Evolutionary conservation across 441 rosid species (phyloP).

Genomic region (Gossypium trilobum): DNA sequence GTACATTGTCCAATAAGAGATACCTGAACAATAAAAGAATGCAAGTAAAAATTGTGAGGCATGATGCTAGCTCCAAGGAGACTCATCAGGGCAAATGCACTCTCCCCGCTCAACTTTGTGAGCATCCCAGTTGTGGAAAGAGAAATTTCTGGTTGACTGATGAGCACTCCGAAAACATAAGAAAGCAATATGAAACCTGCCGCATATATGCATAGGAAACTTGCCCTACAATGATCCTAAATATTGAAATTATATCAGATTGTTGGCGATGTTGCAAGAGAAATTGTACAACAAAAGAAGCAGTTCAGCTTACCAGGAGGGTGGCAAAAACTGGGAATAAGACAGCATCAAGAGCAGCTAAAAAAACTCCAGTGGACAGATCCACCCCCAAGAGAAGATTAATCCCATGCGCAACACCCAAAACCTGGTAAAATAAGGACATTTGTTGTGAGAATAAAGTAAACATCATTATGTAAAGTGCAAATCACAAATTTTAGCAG

Average conservation of each 20-base stretch:
- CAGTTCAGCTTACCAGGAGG: conserved; percentile 48
- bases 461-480: background rate
- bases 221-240: conserved; percentile 63
- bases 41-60: conserved; percentile 96
- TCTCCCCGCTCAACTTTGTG: conserved; percentile 60
- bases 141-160: conserved; percentile 74
- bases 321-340: conserved; percentile 67
- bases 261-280: background rate
- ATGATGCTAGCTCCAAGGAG: conserved; percentile 93
- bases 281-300: conserved; percentile 4
- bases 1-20: conserved; percentile 8
- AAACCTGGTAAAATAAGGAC: conserved; percentile 44
- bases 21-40: conserved; percentile 84
- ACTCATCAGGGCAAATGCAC: conserved; percentile 77
- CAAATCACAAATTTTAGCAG: background rate
- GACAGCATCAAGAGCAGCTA: conserved; percentile 48
- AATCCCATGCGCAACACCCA: conserved; percentile 87
- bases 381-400: conserved; percentile 81
- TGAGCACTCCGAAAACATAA: conserved; percentile 61
- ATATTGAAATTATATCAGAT: conserved; percentile 14
- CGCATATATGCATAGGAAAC: conserved; percentile 37
- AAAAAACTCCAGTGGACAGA: conserved; percentile 38
- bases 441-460: conserved; percentile 20
- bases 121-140: conserved; percentile 45
- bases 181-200: conserved; percentile 52